Conservation (phyloP, 306 rosid genomes). For the cucumber (Cucumis sativus) region DNA sequence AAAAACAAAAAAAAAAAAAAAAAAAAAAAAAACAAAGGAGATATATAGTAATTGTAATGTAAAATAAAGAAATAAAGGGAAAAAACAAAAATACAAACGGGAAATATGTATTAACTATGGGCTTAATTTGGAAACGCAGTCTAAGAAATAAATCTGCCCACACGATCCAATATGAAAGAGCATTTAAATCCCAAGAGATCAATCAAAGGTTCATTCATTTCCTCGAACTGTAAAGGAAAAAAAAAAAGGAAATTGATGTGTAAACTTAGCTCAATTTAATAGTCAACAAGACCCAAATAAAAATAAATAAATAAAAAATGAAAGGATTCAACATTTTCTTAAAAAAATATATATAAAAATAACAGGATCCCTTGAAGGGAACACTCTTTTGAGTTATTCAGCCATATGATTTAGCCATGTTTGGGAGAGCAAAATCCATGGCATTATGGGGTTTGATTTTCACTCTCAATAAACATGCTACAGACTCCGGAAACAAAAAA, state of each 20-base stretch:
- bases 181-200: background rate
- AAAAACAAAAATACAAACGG: no score
- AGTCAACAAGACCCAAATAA: background rate
- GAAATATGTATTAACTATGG: no score
- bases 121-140: no score
- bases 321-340: background rate
- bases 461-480: conserved; percentile 39
- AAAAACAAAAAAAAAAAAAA: background rate
- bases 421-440: conserved; percentile 50
- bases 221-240: background rate
- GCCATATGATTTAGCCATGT: conserved; percentile 35
- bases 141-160: background rate
- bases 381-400: conserved; percentile 28
- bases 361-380: conserved; percentile 45
- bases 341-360: conserved; percentile 17
- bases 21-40: background rate
- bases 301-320: conserved; percentile 14
- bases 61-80: no score
- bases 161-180: background rate
- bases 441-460: conserved; percentile 34
- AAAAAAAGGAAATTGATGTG: background rate
- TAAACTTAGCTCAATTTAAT: background rate
- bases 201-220: background rate
- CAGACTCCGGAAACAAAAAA: conserved; percentile 46
- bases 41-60: no score